Conservation (phyloP, 179 eudicot genomes). For the Monotropa hypopitys region DNA sequence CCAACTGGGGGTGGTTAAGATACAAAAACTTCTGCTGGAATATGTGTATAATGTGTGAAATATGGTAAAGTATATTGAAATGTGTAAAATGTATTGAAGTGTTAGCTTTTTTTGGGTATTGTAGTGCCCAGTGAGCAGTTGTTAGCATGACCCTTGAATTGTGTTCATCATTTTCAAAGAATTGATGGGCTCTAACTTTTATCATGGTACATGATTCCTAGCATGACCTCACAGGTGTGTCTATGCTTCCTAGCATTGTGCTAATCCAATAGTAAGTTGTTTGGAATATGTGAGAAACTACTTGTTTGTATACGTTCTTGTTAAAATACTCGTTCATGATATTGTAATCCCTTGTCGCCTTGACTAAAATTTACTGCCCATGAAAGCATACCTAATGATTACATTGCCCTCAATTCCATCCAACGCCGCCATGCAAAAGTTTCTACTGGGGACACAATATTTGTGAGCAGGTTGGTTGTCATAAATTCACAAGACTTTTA, state of each 20-base stretch:
- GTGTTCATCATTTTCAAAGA: background rate
- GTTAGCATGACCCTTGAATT: background rate
- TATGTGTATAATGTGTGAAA: no score
- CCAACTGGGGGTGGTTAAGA: background rate
- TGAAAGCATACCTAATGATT: conserved; percentile 33
- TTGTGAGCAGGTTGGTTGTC: conserved; percentile 47
- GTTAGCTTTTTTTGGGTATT: background rate
- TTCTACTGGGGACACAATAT: conserved; percentile 51
- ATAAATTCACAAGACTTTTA: background rate
- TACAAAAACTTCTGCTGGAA: background rate
- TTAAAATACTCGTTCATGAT: background rate
- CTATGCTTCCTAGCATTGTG: background rate
- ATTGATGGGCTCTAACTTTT: background rate
- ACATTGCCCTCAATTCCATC: conserved; percentile 42
- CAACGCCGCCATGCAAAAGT: conserved; percentile 68
- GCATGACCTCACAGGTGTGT: background rate
- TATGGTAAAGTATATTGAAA: background rate
- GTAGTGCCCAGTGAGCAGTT: background rate
- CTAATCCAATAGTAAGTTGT: background rate
- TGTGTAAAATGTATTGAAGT: background rate
- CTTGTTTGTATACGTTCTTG: background rate
- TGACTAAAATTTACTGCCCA: conserved; percentile 32
- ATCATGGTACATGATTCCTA: background rate
- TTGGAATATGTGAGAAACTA: background rate
- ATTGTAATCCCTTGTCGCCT: conserved; percentile 15